These are phyloP conservation scores for Basidiobolus meristosporus DNA, from an alignment of 371 early-diverging fungal species.

Conservation along the genomic window DNA sequence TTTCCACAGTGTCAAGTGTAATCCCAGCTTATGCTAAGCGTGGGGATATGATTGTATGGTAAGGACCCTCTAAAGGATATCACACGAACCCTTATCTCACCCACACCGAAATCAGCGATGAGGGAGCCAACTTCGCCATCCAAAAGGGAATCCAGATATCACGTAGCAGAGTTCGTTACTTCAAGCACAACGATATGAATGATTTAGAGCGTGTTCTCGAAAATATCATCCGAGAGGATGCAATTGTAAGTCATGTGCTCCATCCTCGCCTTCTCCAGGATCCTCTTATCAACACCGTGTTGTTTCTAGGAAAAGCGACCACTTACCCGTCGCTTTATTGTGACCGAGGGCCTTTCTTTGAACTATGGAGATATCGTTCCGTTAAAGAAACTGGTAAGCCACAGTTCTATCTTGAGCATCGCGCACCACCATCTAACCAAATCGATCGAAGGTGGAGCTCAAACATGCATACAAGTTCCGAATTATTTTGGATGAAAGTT, in stretches of 20 bases:
- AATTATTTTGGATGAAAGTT: constrained; percentile 90
- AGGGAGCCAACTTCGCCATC: constrained; percentile 69
- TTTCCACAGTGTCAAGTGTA: constrained; percentile 83
- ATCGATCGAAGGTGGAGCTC: constrained; percentile 34
- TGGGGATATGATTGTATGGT: constrained; percentile 87
- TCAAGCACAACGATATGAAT: constrained; percentile 92
- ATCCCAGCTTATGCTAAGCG: constrained; percentile 97
- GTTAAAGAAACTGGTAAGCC: constrained; percentile 44
- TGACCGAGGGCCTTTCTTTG: constrained; percentile 91
- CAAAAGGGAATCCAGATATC: constrained; percentile 87
- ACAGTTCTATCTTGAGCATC: background rate
- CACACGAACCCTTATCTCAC: background rate
- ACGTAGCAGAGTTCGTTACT: constrained; percentile 70
- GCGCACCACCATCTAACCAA: background rate
- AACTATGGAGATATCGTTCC: constrained; percentile 88
- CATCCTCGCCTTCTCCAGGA: background rate
- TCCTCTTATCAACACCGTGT: background rate
- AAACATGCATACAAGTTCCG: constrained; percentile 95
- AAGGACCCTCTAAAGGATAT: constrained; percentile 5
- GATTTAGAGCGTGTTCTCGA: constrained; percentile 79
- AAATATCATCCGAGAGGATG: constrained; percentile 42
- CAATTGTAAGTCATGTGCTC: constrained; percentile 8
- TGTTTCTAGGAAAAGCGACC: constrained; percentile 44
- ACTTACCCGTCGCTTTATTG: constrained; percentile 82
- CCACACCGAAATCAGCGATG: constrained; percentile 35